phyloP scores from a whole-genome alignment of 1,139 yeast genomes.

The Candida sp. region DNA sequence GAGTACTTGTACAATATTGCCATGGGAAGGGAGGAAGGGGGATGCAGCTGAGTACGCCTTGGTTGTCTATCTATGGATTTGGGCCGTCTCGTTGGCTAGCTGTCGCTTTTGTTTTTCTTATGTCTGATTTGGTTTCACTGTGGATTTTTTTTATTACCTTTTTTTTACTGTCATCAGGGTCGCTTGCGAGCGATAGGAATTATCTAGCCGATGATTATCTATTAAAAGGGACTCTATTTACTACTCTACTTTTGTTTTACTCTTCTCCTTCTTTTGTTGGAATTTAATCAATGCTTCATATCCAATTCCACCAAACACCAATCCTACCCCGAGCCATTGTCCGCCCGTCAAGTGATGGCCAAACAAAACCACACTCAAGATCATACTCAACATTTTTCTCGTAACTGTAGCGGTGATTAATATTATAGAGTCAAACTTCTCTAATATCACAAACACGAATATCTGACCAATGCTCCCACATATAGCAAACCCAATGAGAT shows the following conservation, averaged over 20 bases:
- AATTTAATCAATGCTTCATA: constrained; percentile 30
- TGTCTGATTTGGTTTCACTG: neutral
- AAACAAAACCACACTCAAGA: constrained; percentile 82
- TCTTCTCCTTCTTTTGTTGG: constrained; percentile 6
- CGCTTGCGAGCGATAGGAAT: neutral
- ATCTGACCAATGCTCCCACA: constrained; percentile 95
- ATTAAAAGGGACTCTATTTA: neutral
- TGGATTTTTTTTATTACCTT: too few relatives aligned
- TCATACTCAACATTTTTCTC: constrained; percentile 95
- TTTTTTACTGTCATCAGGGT: too few relatives aligned
- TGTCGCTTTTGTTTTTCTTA: neutral
- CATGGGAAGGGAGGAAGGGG: neutral
- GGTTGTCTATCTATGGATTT: neutral
- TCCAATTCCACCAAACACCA: constrained; percentile 78
- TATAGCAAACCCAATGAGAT: constrained; percentile 68
- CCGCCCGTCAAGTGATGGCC: constrained; percentile 66
- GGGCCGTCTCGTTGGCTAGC: neutral
- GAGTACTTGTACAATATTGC: constrained; percentile 4
- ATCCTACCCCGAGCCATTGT: constrained; percentile 80
- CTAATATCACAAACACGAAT: constrained; percentile 85
- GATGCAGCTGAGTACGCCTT: neutral
- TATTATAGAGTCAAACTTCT: constrained; percentile 81
- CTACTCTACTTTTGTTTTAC: constrained; percentile 3
- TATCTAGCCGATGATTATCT: neutral
- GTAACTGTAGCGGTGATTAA: constrained; percentile 95